A percentile compares a stretch with the other conserved stretches of the same genome.
Conservation (phyloP, 306 rosid species). For the Quercus aquifolioides region DNA sequence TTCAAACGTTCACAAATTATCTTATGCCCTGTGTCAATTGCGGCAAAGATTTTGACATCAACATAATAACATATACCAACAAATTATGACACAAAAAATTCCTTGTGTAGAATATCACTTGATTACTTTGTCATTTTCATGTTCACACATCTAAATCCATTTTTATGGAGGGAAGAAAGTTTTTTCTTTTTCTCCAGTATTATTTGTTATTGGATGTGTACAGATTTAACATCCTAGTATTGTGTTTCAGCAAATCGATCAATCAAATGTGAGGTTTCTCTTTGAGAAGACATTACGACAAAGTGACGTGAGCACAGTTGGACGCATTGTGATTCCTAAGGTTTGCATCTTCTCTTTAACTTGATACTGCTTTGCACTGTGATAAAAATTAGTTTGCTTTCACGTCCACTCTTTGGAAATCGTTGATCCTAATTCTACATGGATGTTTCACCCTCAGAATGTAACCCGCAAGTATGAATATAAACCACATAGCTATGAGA, state of each 20-base stretch:
- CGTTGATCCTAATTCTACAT: no score
- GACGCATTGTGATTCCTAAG: constrained; percentile 33
- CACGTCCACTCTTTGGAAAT: background rate
- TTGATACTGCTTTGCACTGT: background rate
- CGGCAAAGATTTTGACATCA: no score
- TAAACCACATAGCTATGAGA: background rate
- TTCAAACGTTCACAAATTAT: no score
- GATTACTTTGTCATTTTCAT: no score
- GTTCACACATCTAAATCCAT: no score
- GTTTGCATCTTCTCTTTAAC: constrained; percentile 6
- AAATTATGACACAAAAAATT: no score
- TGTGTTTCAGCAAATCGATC: constrained; percentile 17
- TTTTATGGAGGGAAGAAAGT: no score
- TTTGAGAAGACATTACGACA: constrained; percentile 27
- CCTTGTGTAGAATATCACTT: no score
- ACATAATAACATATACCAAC: no score
- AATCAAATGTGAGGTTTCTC: background rate
- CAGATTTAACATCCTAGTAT: background rate
- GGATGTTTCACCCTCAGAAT: no score
- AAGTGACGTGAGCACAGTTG: constrained; percentile 22
- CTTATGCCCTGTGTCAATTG: no score
- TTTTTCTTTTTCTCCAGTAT: background rate
- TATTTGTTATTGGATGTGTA: background rate
- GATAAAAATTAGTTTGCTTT: background rate
- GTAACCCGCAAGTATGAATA: background rate